A percentile compares a stretch with the other conserved stretches of the same genome.
These are phyloP conservation scores for Cornus controversa DNA, from an alignment of 148 eudicot species.

Conservation along the genomic window DNA sequence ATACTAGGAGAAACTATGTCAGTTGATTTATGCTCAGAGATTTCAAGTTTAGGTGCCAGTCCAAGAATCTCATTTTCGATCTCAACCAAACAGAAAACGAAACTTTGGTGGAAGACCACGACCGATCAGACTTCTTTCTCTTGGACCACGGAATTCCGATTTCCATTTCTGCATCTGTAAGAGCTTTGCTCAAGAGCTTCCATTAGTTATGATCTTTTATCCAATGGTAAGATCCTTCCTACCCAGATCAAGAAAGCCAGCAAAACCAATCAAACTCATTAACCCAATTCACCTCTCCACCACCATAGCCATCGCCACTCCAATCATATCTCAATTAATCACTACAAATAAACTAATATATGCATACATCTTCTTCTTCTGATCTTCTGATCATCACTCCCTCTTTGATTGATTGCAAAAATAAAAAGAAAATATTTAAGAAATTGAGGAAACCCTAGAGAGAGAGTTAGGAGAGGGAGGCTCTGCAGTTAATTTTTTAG, in stretches of 20 bases:
- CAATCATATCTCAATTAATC: too few species aligned
- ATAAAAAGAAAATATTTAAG: too few species aligned
- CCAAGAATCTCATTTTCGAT: constrained; percentile 76
- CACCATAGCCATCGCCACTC: too few species aligned
- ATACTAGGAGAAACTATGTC: constrained; percentile 44
- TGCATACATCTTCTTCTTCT: too few species aligned
- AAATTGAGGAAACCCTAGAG: too few species aligned
- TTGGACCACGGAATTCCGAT: constrained; percentile 32
- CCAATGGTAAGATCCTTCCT: constrained; percentile 57
- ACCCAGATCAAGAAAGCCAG: constrained; percentile 17
- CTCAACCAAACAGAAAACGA: constrained; percentile 30
- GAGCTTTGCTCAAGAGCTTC: constrained; percentile 20
- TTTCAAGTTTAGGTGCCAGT: constrained; percentile 31
- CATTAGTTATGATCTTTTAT: constrained; percentile 76
- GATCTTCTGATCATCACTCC: too few species aligned
- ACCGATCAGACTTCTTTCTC: constrained; percentile 23
- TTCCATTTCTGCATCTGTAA: constrained; percentile 42
- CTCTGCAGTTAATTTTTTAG: too few species aligned
- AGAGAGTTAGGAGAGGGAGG: too few species aligned
- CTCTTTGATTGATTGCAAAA: too few species aligned
- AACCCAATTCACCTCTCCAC: not conserved
- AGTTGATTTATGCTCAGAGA: constrained; percentile 51
- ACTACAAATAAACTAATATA: too few species aligned
- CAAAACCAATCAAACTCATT: not conserved
- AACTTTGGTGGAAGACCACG: too few species aligned